phyloP scores from a whole-genome alignment of 257 asterid genomes.

The Gentiana macrophylla region DNA sequence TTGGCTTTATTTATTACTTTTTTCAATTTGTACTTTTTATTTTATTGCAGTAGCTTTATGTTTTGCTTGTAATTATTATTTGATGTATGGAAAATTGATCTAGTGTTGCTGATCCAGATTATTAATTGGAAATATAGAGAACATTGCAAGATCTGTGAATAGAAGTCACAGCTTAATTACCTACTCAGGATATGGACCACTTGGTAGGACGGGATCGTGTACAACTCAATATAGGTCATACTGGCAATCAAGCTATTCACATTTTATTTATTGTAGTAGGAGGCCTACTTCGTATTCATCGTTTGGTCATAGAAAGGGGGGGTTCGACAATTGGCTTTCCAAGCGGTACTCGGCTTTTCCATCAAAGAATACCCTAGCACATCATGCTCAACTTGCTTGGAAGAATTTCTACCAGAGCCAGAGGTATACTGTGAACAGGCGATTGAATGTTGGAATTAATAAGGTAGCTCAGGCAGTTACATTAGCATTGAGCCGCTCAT shows the following conservation, averaged over 20 bases:
- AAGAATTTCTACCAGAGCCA: conserved; percentile 27
- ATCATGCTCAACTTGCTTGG: conserved; percentile 52
- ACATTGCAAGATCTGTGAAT: conserved; percentile 2
- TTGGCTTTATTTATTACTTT: not conserved
- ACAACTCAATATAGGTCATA: conserved; percentile 19
- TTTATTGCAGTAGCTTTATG: not conserved
- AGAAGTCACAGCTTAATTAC: not conserved
- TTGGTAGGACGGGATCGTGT: not conserved
- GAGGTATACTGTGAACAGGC: conserved; percentile 19
- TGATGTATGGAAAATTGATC: not conserved
- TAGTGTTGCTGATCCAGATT: conserved; percentile 4
- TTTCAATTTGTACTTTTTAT: too few species aligned
- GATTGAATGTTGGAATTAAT: conserved; percentile 27
- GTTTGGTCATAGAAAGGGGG: conserved; percentile 20
- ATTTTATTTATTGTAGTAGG: conserved; percentile 9
- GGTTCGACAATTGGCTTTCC: conserved; percentile 9
- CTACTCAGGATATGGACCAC: not conserved
- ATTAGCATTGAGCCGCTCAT: conserved; percentile 62
- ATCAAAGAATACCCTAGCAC: conserved; percentile 29
- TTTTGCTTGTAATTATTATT: not conserved
- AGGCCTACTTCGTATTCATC: conserved; percentile 25
- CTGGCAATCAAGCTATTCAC: conserved; percentile 22
- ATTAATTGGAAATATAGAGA: conserved; percentile 5
- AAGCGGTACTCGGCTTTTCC: conserved; percentile 30
- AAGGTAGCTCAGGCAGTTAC: conserved; percentile 76